Conservation (phyloP, 2,329 filamentous ascomycete species). For the Cryphonectria japonica region DNA sequence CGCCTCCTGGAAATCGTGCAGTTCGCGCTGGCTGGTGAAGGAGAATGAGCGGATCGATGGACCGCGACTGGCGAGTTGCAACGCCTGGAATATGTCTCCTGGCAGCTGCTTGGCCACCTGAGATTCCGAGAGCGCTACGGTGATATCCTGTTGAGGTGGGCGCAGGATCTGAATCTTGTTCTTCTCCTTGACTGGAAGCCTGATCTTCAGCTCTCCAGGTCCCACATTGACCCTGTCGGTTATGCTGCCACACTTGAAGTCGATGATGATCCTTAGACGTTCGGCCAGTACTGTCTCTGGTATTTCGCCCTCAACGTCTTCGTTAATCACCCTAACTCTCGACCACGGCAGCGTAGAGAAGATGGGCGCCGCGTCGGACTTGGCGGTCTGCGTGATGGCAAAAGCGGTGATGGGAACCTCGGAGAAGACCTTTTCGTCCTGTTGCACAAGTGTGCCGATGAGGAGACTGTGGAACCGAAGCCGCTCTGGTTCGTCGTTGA, state of each 20-base stretch:
- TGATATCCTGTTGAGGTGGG: conserved; percentile 76
- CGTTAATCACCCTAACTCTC: conserved; percentile 72
- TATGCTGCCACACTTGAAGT: conserved; percentile 75
- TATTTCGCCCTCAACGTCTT: conserved; percentile 64
- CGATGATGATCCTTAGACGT: conserved; percentile 72
- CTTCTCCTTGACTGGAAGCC: conserved; percentile 64
- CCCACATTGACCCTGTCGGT: conserved; percentile 84
- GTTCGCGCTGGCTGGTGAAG: conserved; percentile 66
- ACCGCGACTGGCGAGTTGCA: conserved; percentile 60
- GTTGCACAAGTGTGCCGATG: conserved; percentile 69
- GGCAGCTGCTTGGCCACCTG: conserved; percentile 65
- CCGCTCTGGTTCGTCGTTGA: conserved; percentile 73
- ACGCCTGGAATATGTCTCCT: conserved; percentile 64
- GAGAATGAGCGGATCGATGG: conserved; percentile 74
- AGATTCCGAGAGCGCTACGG: conserved; percentile 73
- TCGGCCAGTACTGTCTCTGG: conserved; percentile 76
- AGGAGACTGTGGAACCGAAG: conserved; percentile 73
- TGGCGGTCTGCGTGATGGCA: conserved; percentile 60
- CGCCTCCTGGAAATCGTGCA: conserved; percentile 79
- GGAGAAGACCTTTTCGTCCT: conserved; percentile 70
- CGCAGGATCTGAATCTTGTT: conserved; percentile 70
- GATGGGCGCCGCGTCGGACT: conserved; percentile 52
- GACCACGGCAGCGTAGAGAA: conserved; percentile 66
- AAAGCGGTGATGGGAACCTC: conserved; percentile 70
- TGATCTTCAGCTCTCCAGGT: conserved; percentile 72